A percentile compares a stretch with the other conserved stretches of the same genome.
Conservation (phyloP, 2,329 filamentous ascomycete species). For the Microcyclospora pomicola region DNA sequence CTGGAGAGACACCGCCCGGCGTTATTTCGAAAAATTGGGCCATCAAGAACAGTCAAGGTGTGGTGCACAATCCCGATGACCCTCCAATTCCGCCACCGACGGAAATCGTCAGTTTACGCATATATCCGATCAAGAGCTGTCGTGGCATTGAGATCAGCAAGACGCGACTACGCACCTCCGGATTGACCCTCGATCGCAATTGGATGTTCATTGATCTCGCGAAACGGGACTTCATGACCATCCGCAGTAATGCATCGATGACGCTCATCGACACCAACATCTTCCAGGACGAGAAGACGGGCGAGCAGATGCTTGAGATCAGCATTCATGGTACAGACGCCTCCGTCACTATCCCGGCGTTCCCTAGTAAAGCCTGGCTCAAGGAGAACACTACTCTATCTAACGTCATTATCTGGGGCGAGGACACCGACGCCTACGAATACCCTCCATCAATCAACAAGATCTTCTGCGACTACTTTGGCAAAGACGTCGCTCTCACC, state of each 20-base stretch:
- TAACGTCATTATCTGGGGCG: conserved; percentile 44
- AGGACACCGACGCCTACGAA: conserved; percentile 42
- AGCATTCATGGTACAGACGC: conserved; percentile 30
- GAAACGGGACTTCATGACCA: conserved; percentile 44
- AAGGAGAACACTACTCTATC: conserved; percentile 36
- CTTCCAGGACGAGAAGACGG: conserved; percentile 24
- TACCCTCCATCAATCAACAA: conserved; percentile 39
- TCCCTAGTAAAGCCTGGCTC: conserved; percentile 42
- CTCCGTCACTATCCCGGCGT: conserved; percentile 40
- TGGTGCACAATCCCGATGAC: conserved; percentile 9
- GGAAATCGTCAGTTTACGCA: conserved; percentile 35
- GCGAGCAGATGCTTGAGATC: conserved; percentile 33
- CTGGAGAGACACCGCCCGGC: conserved; percentile 4
- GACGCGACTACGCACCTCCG: conserved; percentile 39
- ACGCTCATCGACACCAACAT: conserved; percentile 46
- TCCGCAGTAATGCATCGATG: conserved; percentile 47
- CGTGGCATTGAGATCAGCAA: conserved; percentile 44
- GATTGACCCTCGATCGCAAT: conserved; percentile 47
- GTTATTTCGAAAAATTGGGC: conserved; percentile 9
- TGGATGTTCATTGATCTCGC: conserved; percentile 51
- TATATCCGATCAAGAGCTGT: conserved; percentile 55
- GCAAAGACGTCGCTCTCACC: conserved; percentile 41
- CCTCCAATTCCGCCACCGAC: conserved; percentile 25
- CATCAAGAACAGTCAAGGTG: conserved; percentile 10
- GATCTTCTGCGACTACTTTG: conserved; percentile 43